phyloP scores from a whole-genome alignment of 192 early-diverging fungal species.

The Backusella westeae region DNA sequence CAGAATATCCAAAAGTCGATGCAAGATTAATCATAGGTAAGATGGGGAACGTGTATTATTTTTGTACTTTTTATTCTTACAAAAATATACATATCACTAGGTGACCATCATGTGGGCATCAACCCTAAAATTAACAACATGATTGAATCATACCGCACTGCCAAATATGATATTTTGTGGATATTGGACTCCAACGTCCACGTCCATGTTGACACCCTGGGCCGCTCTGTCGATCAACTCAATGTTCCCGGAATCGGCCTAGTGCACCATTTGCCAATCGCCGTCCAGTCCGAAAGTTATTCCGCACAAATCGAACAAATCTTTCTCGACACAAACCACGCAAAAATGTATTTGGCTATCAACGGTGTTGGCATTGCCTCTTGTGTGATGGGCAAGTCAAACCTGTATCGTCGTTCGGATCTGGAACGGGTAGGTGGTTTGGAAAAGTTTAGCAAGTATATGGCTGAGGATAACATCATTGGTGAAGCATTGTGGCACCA shows the following conservation, averaged over 20 bases:
- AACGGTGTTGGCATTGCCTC: slow-evolving; percentile 82
- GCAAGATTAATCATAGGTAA: slow-evolving; percentile 77
- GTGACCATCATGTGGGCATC: slow-evolving; percentile 69
- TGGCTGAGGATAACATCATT: slow-evolving; percentile 96
- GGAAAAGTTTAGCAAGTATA: slow-evolving; percentile 82
- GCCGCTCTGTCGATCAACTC: slow-evolving; percentile 80
- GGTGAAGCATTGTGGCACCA: slow-evolving; percentile 80
- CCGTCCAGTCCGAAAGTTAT: slow-evolving; percentile 65
- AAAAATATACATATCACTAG: slow-evolving; percentile 31
- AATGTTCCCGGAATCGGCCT: slow-evolving; percentile 76
- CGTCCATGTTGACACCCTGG: slow-evolving; percentile 73
- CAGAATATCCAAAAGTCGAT: slow-evolving; percentile 70
- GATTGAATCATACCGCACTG: slow-evolving; percentile 73
- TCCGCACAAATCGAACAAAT: slow-evolving; percentile 83
- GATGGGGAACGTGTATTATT: background rate
- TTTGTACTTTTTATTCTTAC: background rate
- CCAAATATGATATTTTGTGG: slow-evolving; percentile 91
- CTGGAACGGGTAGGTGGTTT: slow-evolving; percentile 82
- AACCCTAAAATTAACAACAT: slow-evolving; percentile 99
- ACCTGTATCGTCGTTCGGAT: slow-evolving; percentile 83
- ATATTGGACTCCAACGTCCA: slow-evolving; percentile 91
- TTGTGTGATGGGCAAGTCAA: slow-evolving; percentile 95
- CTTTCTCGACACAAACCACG: slow-evolving; percentile 89
- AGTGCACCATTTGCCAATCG: slow-evolving; percentile 93
- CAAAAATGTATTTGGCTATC: slow-evolving; percentile 94